Conservation (phyloP, 2,329 filamentous ascomycete genomes). For the Trematosphaeria pertusa region DNA sequence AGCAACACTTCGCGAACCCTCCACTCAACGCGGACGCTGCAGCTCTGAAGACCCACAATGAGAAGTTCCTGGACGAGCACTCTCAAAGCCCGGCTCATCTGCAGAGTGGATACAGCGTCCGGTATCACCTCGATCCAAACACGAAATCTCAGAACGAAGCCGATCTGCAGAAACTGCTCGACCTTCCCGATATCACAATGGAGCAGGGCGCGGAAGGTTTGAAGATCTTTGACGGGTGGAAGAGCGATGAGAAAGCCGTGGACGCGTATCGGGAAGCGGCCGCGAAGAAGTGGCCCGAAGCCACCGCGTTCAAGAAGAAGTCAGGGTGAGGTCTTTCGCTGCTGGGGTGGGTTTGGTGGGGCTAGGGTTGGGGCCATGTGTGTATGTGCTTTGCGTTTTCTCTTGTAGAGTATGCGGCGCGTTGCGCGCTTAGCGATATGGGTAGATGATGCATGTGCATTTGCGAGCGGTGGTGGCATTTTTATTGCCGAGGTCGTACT, state of each 20-base stretch:
- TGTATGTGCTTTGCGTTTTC: not conserved
- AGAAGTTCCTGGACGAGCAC: constrained; percentile 69
- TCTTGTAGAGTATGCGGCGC: constrained; percentile 3
- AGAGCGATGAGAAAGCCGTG: constrained; percentile 56
- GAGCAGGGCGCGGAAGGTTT: constrained; percentile 65
- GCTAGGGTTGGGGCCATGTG: not conserved
- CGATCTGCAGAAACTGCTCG: constrained; percentile 66
- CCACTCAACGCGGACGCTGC: constrained; percentile 57
- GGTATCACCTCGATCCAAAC: constrained; percentile 64
- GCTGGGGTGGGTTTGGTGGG: not conserved
- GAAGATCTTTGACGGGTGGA: constrained; percentile 59
- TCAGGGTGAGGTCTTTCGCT: not conserved
- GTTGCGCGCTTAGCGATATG: not conserved
- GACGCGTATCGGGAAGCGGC: constrained; percentile 56
- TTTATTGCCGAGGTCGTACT: too few relatives aligned
- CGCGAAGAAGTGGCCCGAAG: constrained; percentile 48
- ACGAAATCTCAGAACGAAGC: constrained; percentile 65
- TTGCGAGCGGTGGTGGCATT: too few relatives aligned
- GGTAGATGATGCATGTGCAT: not conserved
- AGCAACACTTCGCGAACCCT: constrained; percentile 69
- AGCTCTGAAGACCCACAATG: constrained; percentile 67
- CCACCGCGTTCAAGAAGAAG: constrained; percentile 41
- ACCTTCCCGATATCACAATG: constrained; percentile 58
- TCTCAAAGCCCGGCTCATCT: constrained; percentile 67
- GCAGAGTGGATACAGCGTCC: constrained; percentile 68